Evolutionary conservation across 176 grass and related monocot genomes (phyloP).

Genomic region (Triticum monococcum): DNA sequence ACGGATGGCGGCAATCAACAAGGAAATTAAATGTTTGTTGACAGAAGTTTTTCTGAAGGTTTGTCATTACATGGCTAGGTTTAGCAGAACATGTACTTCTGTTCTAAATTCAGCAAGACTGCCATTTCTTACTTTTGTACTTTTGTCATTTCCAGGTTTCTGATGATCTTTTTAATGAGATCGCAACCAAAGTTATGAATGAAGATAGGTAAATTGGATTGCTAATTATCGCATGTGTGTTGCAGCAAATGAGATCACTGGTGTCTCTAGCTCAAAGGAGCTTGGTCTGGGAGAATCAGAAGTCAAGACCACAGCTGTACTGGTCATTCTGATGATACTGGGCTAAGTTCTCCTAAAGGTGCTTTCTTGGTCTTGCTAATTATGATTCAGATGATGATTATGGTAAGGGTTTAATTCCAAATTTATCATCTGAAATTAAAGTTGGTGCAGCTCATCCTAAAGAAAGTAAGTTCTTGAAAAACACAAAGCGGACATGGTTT

Average conservation of each 20-base stretch:
- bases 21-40: too few relatives aligned
- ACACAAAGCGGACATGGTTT: too few relatives aligned
- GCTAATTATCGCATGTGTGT: too few relatives aligned
- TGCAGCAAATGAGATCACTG: too few relatives aligned
- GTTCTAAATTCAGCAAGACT: neutral
- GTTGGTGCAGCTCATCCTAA: neutral
- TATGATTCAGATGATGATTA: slow-evolving; percentile 84
- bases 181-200: slow-evolving; percentile 45
- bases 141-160: slow-evolving; percentile 63
- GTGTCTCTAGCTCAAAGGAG: too few relatives aligned
- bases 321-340: slow-evolving; percentile 30
- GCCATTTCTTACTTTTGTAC: neutral
- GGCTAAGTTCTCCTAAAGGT: slow-evolving; percentile 42
- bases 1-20: too few relatives aligned
- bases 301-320: slow-evolving; percentile 35
- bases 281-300: slow-evolving; percentile 11
- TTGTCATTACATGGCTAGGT: neutral
- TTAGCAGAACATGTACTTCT: slow-evolving; percentile 1
- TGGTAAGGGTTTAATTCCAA: slow-evolving; percentile 28
- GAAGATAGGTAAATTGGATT: too few relatives aligned
- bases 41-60: too few relatives aligned
- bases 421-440: slow-evolving; percentile 36
- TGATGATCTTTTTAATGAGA: slow-evolving; percentile 96
- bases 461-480: too few relatives aligned
- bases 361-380: slow-evolving; percentile 87